phyloP scores from a whole-genome alignment of 805 yeast species.

The Pichia gijzeniarum region DNA sequence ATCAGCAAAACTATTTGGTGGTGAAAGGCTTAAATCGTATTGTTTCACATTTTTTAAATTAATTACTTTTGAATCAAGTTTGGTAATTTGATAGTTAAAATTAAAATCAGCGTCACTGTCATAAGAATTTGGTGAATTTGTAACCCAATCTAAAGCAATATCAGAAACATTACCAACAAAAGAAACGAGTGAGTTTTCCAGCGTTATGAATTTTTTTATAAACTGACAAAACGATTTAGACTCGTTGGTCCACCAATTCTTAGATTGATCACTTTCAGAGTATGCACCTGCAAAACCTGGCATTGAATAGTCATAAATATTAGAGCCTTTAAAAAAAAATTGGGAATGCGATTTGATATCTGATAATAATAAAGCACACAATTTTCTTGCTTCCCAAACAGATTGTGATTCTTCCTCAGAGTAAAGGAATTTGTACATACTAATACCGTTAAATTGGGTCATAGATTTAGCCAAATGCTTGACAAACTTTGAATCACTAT shows the following conservation, averaged over 20 bases:
- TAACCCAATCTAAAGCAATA: constrained; percentile 2
- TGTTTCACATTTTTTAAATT: neutral
- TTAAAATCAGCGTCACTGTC: constrained; percentile 37
- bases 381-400: constrained; percentile 42
- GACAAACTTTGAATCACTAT: constrained; percentile 6
- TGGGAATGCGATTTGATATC: constrained; percentile 27
- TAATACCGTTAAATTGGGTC: constrained; percentile 43
- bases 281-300: constrained; percentile 24
- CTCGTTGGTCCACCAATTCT: constrained; percentile 37
- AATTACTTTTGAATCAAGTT: neutral
- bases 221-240: constrained; percentile 32
- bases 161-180: constrained; percentile 25
- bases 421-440: constrained; percentile 40
- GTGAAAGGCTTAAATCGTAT: constrained; percentile 20
- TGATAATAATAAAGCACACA: constrained; percentile 36
- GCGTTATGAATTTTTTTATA: constrained; percentile 24
- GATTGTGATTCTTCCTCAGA: constrained; percentile 33
- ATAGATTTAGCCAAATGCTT: constrained; percentile 35
- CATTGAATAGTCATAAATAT: constrained; percentile 25
- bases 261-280: constrained; percentile 28
- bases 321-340: constrained; percentile 40
- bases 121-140: neutral
- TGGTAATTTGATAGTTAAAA: constrained; percentile 33
- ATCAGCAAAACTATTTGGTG: constrained; percentile 34
- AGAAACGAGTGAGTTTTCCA: constrained; percentile 31